These are phyloP conservation scores for Podospora pseudoanserina DNA, from an alignment of 495 filamentous ascomycete genomes.

Conservation along the genomic window DNA sequence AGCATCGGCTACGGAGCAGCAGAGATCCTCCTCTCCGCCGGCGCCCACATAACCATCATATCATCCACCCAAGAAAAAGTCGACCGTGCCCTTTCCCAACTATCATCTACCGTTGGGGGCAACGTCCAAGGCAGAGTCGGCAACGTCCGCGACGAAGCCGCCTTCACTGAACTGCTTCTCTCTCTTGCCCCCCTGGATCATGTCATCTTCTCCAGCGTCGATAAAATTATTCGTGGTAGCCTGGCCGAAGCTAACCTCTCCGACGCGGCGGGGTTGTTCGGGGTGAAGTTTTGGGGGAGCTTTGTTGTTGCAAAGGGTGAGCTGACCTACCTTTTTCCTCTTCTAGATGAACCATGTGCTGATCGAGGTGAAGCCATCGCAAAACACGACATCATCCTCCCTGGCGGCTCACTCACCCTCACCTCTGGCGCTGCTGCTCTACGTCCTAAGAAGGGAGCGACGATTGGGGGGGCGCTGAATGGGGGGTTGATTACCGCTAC, in stretches of 20 bases:
- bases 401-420: slow-evolving; percentile 49
- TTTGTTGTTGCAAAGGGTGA: slow-evolving; percentile 38
- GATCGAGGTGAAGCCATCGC: slow-evolving; percentile 25
- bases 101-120: slow-evolving; percentile 12
- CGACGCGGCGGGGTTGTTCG: slow-evolving; percentile 39
- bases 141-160: slow-evolving; percentile 38
- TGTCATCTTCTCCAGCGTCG: slow-evolving; percentile 43
- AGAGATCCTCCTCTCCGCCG: slow-evolving; percentile 41
- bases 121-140: slow-evolving; percentile 30
- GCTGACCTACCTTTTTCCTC: slow-evolving; percentile 5
- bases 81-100: slow-evolving; percentile 27
- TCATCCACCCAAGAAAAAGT: slow-evolving; percentile 42
- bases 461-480: slow-evolving; percentile 35
- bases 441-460: slow-evolving; percentile 39
- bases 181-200: slow-evolving; percentile 40
- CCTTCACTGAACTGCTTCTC: slow-evolving; percentile 32
- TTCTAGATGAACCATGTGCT: not conserved
- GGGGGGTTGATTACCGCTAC: slow-evolving; percentile 39
- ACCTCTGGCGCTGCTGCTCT: slow-evolving; percentile 45
- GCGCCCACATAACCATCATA: slow-evolving; percentile 47
- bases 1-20: slow-evolving; percentile 53
- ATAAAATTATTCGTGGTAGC: slow-evolving; percentile 42
- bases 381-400: slow-evolving; percentile 39
- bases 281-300: slow-evolving; percentile 47
- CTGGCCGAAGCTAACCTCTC: slow-evolving; percentile 37